These are phyloP conservation scores for Mycena vulgaris DNA, from an alignment of 768 basidiomycete genomes.

Conservation along the genomic window DNA sequence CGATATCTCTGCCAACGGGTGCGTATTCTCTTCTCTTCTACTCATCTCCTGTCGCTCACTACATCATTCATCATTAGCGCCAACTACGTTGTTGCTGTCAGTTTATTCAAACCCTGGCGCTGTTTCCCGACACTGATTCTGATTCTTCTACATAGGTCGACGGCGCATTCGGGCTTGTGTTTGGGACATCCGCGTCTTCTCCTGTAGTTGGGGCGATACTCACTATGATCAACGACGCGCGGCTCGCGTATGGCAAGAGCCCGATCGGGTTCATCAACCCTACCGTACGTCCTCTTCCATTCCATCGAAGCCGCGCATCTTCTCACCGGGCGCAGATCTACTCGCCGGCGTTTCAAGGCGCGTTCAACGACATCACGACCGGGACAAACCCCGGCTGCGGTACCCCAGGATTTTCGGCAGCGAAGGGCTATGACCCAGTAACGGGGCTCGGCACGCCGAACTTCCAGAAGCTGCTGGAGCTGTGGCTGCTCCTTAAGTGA, in stretches of 20 bases:
- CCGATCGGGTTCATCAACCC: conserved; percentile 68
- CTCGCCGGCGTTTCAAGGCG: conserved; percentile 53
- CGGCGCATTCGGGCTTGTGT: conserved; percentile 55
- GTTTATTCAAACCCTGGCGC: conserved; percentile 21
- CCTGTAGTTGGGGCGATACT: conserved; percentile 67
- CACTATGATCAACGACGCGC: conserved; percentile 68
- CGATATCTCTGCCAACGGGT: conserved; percentile 63
- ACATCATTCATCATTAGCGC: conserved; percentile 43
- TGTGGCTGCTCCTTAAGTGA: conserved; percentile 46
- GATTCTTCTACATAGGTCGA: conserved; percentile 48
- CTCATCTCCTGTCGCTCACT: conserved; percentile 7
- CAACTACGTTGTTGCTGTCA: conserved; percentile 60
- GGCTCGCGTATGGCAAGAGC: conserved; percentile 56
- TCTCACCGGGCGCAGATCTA: conserved; percentile 55
- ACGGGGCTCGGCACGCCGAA: conserved; percentile 69
- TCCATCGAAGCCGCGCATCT: not conserved
- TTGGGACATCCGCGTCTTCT: conserved; percentile 65
- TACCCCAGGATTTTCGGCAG: conserved; percentile 53
- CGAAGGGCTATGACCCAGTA: conserved; percentile 59
- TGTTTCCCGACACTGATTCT: conserved; percentile 9
- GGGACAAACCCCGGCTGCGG: conserved; percentile 62
- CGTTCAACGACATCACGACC: conserved; percentile 65
- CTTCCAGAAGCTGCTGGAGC: conserved; percentile 52
- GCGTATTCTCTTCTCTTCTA: conserved; percentile 16
- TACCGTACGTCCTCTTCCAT: conserved; percentile 9